phyloP scores from a whole-genome alignment of 345 rosid genomes.

The Geranium brycei region DNA sequence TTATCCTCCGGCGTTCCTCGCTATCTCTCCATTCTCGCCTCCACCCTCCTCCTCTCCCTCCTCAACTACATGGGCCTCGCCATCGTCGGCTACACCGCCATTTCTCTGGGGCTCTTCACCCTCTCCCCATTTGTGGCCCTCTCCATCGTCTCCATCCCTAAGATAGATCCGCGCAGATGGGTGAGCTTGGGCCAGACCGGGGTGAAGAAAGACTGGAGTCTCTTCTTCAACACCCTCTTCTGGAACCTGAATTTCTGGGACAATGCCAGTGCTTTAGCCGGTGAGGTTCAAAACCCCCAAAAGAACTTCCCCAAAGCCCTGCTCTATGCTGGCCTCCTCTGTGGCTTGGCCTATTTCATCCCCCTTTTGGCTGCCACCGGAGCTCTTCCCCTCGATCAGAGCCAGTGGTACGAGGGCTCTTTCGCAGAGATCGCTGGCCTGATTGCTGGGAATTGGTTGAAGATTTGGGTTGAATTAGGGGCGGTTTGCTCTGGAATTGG shows the following conservation, averaged over 20 bases:
- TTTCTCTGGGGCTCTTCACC: constrained; percentile 54
- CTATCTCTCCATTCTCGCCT: constrained; percentile 24
- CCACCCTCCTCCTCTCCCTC: constrained; percentile 38
- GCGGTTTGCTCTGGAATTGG: constrained; percentile 38
- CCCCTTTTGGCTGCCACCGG: constrained; percentile 70
- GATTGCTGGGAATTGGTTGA: constrained; percentile 56
- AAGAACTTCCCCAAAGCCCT: constrained; percentile 60
- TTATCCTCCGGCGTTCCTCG: constrained; percentile 51
- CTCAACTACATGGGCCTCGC: constrained; percentile 58
- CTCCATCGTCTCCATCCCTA: constrained; percentile 58
- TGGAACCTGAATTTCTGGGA: constrained; percentile 97
- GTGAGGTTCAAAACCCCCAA: constrained; percentile 63
- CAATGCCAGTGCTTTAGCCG: constrained; percentile 72
- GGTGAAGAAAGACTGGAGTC: constrained; percentile 52
- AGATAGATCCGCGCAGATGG: constrained; percentile 59
- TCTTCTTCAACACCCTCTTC: constrained; percentile 76
- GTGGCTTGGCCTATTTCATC: constrained; percentile 62
- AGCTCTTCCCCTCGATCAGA: constrained; percentile 31
- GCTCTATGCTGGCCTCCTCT: constrained; percentile 53
- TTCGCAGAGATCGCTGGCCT: constrained; percentile 52
- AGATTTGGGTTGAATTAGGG: constrained; percentile 50
- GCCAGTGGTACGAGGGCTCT: constrained; percentile 42
- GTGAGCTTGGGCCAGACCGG: constrained; percentile 49
- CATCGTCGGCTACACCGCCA: constrained; percentile 64
- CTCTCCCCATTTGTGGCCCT: constrained; percentile 60